phyloP scores from a whole-genome alignment of 2,329 filamentous ascomycete species.

The Drechslerella dactyloides region DNA sequence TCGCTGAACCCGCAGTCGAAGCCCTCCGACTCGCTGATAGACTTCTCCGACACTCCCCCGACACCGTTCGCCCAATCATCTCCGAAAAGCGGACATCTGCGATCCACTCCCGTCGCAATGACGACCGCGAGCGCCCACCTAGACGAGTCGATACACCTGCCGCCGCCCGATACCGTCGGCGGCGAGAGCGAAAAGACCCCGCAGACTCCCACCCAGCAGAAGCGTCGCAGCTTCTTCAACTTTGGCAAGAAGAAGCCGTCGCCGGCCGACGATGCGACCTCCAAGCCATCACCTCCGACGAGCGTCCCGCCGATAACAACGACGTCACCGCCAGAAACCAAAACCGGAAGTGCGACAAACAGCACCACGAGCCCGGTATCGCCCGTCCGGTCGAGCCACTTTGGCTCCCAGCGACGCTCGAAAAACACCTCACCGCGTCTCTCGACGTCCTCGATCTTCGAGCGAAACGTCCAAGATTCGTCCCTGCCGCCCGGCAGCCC shows the following conservation, averaged over 20 bases:
- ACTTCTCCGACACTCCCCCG: constrained; percentile 17
- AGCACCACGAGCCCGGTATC: constrained; percentile 60
- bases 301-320: constrained; percentile 57
- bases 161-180: constrained; percentile 40
- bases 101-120: constrained; percentile 21
- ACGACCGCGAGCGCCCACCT: constrained; percentile 37
- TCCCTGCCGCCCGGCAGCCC: constrained; percentile 67
- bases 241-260: constrained; percentile 69
- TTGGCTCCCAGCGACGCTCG: constrained; percentile 48
- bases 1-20: constrained; percentile 5
- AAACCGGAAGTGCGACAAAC: constrained; percentile 34
- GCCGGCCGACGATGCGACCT: constrained; percentile 57
- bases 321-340: constrained; percentile 55
- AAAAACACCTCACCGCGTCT: constrained; percentile 61
- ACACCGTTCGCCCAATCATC: constrained; percentile 4
- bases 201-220: constrained; percentile 44
- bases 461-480: constrained; percentile 78
- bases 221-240: constrained; percentile 62
- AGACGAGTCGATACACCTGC: constrained; percentile 44
- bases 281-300: constrained; percentile 56
- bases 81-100: neutral
- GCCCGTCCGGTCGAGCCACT: constrained; percentile 70
- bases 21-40: constrained; percentile 32
- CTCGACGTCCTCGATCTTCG: constrained; percentile 70
- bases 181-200: constrained; percentile 46